These are phyloP conservation scores for Pythium angustatum DNA, from an alignment of 352 stramenopile species.

Conservation along the genomic window DNA sequence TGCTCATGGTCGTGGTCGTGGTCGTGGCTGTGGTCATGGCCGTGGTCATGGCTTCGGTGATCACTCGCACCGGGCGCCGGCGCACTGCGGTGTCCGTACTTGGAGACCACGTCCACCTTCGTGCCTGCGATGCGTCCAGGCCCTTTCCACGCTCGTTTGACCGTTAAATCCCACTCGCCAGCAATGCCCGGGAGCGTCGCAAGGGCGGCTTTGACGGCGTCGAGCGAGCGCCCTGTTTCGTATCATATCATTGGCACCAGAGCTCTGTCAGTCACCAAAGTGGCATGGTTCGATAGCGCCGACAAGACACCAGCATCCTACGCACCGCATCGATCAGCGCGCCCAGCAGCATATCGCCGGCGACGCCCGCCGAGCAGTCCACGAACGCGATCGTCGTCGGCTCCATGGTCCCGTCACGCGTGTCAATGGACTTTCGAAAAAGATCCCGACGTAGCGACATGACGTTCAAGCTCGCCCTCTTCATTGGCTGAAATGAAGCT, in stretches of 20 bases:
- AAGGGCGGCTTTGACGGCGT: conserved; percentile 56
- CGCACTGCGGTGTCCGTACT: conserved; percentile 78
- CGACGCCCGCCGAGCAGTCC: conserved; percentile 89
- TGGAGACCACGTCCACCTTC: conserved; percentile 87
- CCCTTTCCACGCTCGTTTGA: conserved; percentile 76
- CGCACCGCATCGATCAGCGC: conserved; percentile 86
- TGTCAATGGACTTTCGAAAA: neutral
- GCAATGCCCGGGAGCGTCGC: conserved; percentile 61
- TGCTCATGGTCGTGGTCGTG: conserved; percentile 36
- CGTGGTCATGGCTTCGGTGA: conserved; percentile 40
- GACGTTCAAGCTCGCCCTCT: neutral
- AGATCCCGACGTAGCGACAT: neutral
- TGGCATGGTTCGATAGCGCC: neutral
- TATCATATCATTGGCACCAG: conserved; percentile 16
- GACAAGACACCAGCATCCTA: too few species aligned
- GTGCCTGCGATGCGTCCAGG: conserved; percentile 88
- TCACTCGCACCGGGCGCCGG: conserved; percentile 36
- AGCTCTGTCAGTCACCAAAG: conserved; percentile 3
- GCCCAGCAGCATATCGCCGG: conserved; percentile 91
- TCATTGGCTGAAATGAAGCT: conserved; percentile 19
- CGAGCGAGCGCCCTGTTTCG: conserved; percentile 55
- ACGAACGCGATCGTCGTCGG: conserved; percentile 72
- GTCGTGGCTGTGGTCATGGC: conserved; percentile 33
- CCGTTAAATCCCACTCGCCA: conserved; percentile 87
- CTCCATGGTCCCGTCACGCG: neutral